Conservation (phyloP, 805 yeast genomes). For the Candida peoriensis region DNA sequence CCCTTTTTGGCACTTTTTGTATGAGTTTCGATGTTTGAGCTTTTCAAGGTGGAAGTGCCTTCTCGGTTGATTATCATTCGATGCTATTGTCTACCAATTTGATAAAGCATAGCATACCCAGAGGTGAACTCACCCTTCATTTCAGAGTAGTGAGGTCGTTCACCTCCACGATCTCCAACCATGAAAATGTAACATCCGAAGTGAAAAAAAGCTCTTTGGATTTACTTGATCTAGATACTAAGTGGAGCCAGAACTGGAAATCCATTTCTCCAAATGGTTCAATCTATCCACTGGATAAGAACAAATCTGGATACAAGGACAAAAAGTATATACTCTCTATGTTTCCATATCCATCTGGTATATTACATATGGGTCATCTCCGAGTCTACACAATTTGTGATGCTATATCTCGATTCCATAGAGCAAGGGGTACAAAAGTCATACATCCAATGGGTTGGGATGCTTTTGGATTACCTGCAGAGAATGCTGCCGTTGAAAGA, state of each 20-base stretch:
- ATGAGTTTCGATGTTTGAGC: too few relatives aligned
- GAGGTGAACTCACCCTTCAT: too few relatives aligned
- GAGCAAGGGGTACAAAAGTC: slow-evolving; percentile 72
- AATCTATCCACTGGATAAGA: slow-evolving; percentile 31
- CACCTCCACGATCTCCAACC: too few relatives aligned
- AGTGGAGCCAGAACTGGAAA: slow-evolving; percentile 50
- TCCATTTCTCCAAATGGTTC: slow-evolving; percentile 28
- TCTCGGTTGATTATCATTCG: too few relatives aligned
- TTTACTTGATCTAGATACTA: slow-evolving; percentile 40
- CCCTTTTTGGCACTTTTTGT: too few relatives aligned
- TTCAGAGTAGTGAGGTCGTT: too few relatives aligned
- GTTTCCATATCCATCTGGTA: slow-evolving; percentile 98
- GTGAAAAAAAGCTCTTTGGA: too few relatives aligned
- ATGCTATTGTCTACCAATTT: too few relatives aligned
- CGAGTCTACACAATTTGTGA: slow-evolving; percentile 92
- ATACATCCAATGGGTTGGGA: slow-evolving; percentile 99
- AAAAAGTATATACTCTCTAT: slow-evolving; percentile 67
- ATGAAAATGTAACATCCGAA: too few relatives aligned
- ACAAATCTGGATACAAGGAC: slow-evolving; percentile 14
- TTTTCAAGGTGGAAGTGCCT: too few relatives aligned
- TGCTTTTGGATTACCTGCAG: slow-evolving; percentile 97
- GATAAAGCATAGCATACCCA: too few relatives aligned
- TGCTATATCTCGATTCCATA: slow-evolving; percentile 68
- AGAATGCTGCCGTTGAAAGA: slow-evolving; percentile 92
- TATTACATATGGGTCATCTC: slow-evolving; percentile 88